These are phyloP conservation scores for Choricystis sp. DNA, from an alignment of 139 green algal genomes.

Conservation along the genomic window DNA sequence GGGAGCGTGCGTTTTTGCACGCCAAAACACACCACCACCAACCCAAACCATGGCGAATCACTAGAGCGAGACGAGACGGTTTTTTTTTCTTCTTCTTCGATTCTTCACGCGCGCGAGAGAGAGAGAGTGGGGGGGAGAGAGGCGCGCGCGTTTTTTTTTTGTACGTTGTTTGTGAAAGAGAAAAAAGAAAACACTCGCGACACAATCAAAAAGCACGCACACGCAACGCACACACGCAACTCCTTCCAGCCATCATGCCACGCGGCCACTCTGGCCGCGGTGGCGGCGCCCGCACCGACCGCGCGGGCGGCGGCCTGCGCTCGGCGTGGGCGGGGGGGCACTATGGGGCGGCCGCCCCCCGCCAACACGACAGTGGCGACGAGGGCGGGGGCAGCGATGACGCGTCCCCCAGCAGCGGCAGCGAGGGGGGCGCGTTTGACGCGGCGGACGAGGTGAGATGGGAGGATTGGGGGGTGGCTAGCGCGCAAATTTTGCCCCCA, in stretches of 20 bases:
- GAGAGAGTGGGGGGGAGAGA: background rate
- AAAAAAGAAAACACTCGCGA: background rate
- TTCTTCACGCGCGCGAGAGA: background rate
- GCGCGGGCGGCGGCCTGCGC: background rate
- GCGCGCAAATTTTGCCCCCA: background rate
- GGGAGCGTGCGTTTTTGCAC: too few species aligned
- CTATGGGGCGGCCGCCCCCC: background rate
- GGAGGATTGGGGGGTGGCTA: too few species aligned
- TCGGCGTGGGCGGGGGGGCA: background rate
- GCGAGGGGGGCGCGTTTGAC: background rate
- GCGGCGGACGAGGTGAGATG: background rate
- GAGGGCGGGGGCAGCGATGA: background rate
- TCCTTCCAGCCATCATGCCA: too few species aligned
- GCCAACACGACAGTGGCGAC: too few species aligned
- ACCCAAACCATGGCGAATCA: too few species aligned
- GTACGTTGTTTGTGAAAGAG: too few species aligned
- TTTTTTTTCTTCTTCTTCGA: background rate
- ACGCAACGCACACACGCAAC: too few species aligned
- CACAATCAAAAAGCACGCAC: too few species aligned
- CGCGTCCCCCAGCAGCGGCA: background rate
- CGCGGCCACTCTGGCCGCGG: background rate
- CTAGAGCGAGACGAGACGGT: background rate
- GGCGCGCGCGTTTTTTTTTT: too few species aligned
- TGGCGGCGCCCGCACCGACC: background rate
- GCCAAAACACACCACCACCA: too few species aligned